Evolutionary conservation across 2,329 filamentous ascomycete species (phyloP).

Genomic region (Aureobasidium sp.): DNA sequence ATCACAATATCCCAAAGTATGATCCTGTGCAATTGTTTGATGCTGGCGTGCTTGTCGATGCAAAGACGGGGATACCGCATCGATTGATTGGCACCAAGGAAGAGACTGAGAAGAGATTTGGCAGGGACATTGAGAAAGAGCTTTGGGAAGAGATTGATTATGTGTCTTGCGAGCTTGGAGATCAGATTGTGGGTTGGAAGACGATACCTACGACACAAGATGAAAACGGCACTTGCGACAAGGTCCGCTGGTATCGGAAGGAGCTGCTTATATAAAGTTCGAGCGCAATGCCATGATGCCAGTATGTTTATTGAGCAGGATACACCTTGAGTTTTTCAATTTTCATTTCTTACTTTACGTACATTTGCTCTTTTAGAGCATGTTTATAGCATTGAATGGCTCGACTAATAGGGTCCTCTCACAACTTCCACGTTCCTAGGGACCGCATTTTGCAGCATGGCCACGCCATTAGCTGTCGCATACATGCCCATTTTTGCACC

Average conservation of each 20-base stretch:
- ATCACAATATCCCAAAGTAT: constrained; percentile 25
- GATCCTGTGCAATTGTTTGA: constrained; percentile 24
- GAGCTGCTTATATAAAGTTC: background rate
- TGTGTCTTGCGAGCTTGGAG: constrained; percentile 19
- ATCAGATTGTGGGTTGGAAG: constrained; percentile 18
- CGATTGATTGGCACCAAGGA: constrained; percentile 21
- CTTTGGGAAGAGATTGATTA: constrained; percentile 21
- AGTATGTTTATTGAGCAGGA: background rate
- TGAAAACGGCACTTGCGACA: background rate
- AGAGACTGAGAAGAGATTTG: constrained; percentile 20
- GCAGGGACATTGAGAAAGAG: constrained; percentile 21
- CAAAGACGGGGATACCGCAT: constrained; percentile 10
- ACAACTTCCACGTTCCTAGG: background rate
- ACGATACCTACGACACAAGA: background rate
- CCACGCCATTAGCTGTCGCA: background rate
- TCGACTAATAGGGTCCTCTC: background rate
- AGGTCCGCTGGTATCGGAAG: background rate
- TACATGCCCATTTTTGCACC: background rate
- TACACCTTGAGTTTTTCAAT: background rate
- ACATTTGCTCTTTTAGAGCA: background rate
- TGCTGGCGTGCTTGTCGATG: constrained; percentile 15
- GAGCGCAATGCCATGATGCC: background rate
- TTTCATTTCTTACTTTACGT: background rate
- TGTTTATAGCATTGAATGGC: background rate
- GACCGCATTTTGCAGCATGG: background rate